Evolutionary conservation across 1,284 basidiomycete species (phyloP).

Genomic region (Cerrena zonata): DNA sequence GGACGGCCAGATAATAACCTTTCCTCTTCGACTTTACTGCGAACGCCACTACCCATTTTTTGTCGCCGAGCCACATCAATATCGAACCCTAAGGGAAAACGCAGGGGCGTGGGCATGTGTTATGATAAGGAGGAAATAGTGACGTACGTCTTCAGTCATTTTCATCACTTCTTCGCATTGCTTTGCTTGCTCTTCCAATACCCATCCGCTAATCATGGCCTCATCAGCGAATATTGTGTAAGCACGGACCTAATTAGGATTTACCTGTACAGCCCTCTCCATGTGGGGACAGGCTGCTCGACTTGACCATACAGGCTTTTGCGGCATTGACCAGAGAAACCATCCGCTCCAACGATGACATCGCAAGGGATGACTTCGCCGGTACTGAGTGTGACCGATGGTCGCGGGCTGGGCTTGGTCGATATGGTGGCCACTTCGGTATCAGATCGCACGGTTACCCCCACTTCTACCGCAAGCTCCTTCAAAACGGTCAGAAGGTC

Average conservation of each 20-base stretch:
- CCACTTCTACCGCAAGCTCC: slow-evolving; percentile 18
- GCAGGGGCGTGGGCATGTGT: no score
- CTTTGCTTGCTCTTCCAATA: slow-evolving; percentile 15
- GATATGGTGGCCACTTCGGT: slow-evolving; percentile 14
- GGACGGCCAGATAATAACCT: slow-evolving; percentile 6
- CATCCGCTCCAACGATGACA: slow-evolving; percentile 30
- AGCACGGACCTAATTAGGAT: no score
- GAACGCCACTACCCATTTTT: slow-evolving; percentile 1
- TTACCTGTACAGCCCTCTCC: slow-evolving; percentile 21
- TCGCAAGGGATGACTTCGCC: slow-evolving; percentile 26
- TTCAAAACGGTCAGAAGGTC: slow-evolving; percentile 22
- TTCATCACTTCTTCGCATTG: slow-evolving; percentile 1
- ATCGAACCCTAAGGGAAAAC: neutral
- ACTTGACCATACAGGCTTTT: slow-evolving; percentile 17
- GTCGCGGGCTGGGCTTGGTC: slow-evolving; percentile 7
- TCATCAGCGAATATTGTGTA: neutral
- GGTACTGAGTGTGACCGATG: slow-evolving; percentile 21
- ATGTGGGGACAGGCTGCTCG: slow-evolving; percentile 14
- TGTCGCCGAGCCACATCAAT: slow-evolving; percentile 8
- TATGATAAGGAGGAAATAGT: no score
- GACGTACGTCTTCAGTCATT: neutral
- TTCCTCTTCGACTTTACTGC: neutral
- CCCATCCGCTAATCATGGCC: slow-evolving; percentile 9
- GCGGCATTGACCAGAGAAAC: slow-evolving; percentile 19
- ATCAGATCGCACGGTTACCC: slow-evolving; percentile 17